Evolutionary conservation across 805 yeast species (phyloP).

Genomic region (Ascoidea rubescens): DNA sequence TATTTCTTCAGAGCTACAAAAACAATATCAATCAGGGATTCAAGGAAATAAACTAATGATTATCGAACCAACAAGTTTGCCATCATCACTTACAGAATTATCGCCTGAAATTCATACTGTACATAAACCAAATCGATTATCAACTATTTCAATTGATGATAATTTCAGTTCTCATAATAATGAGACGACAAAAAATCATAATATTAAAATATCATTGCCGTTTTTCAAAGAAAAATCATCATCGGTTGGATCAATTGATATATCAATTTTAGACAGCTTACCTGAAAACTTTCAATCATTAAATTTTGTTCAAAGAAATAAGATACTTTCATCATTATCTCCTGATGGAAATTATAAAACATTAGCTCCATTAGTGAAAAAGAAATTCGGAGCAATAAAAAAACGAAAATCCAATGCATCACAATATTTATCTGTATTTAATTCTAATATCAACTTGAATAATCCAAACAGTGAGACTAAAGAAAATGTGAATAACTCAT

Average conservation of each 20-base stretch:
- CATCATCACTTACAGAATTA: neutral
- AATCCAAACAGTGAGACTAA: neutral
- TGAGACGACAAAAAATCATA: no score
- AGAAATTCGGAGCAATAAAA: slow-evolving; percentile 13
- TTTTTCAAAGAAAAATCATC: neutral
- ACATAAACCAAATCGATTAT: neutral
- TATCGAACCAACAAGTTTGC: neutral
- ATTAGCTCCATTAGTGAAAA: slow-evolving; percentile 17
- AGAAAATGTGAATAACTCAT: no score
- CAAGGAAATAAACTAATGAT: neutral
- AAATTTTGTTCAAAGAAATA: slow-evolving; percentile 50
- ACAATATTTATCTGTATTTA: slow-evolving; percentile 16
- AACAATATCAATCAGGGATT: no score
- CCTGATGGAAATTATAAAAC: slow-evolving; percentile 23
- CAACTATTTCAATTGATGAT: neutral
- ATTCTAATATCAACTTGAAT: neutral
- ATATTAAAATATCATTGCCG: no score
- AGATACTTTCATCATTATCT: slow-evolving; percentile 20
- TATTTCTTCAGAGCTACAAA: neutral
- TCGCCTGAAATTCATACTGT: neutral
- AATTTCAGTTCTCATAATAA: neutral
- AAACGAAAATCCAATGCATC: slow-evolving; percentile 15
- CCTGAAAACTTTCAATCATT: slow-evolving; percentile 40
- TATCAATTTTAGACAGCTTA: slow-evolving; percentile 17
- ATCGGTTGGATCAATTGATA: neutral